These are phyloP conservation scores for Neurospora cerealis DNA, from an alignment of 495 filamentous ascomycete genomes.

Conservation along the genomic window DNA sequence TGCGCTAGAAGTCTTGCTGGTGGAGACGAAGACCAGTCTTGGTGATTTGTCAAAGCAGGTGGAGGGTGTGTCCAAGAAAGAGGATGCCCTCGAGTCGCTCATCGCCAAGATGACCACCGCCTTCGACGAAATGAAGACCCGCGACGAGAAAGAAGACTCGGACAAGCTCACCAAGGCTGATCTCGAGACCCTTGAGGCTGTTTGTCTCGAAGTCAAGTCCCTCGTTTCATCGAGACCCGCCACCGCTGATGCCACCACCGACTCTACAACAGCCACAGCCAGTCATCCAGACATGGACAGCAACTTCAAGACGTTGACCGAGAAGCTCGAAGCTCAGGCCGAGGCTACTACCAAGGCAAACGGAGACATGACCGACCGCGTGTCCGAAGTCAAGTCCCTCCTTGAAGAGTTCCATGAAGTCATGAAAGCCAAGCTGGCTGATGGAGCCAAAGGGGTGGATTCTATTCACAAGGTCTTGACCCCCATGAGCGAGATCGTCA, in stretches of 20 bases:
- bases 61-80: conserved; percentile 57
- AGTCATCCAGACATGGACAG: conserved; percentile 48
- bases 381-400: conserved; percentile 41
- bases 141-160: conserved; percentile 49
- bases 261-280: neutral
- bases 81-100: conserved; percentile 67
- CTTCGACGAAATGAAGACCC: conserved; percentile 68
- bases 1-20: conserved; percentile 56
- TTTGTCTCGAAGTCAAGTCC: conserved; percentile 71
- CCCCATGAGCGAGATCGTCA: conserved; percentile 49
- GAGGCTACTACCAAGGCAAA: conserved; percentile 57
- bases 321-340: conserved; percentile 48
- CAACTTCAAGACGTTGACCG: conserved; percentile 61
- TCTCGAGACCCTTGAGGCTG: conserved; percentile 63
- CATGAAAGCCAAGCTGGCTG: conserved; percentile 40
- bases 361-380: conserved; percentile 36
- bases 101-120: conserved; percentile 62
- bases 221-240: conserved; percentile 34
- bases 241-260: neutral
- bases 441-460: conserved; percentile 38
- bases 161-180: conserved; percentile 69
- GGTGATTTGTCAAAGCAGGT: conserved; percentile 46
- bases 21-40: conserved; percentile 61
- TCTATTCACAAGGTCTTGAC: conserved; percentile 50
- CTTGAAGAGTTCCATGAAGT: conserved; percentile 40